These are phyloP conservation scores for Coemansia sp. DNA, from an alignment of 192 early-diverging fungal species.

Conservation along the genomic window DNA sequence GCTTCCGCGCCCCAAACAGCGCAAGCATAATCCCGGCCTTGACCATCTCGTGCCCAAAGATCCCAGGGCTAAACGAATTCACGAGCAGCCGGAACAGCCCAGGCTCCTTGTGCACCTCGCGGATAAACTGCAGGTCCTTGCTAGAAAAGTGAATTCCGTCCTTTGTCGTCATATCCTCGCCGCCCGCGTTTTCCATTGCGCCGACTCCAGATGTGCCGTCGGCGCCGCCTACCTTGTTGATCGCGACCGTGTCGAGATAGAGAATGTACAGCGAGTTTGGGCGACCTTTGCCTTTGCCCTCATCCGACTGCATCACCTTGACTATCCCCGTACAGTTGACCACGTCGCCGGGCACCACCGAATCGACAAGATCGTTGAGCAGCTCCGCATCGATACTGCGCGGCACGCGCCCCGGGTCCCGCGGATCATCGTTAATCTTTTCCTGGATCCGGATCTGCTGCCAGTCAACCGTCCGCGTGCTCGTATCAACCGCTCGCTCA, in stretches of 20 bases:
- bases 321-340: conserved; percentile 73
- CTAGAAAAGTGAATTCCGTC: conserved; percentile 67
- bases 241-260: conserved; percentile 68
- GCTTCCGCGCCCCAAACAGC: conserved; percentile 66
- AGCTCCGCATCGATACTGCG: conserved; percentile 78
- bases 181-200: conserved; percentile 1
- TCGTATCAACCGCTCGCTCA: conserved; percentile 48
- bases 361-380: conserved; percentile 71
- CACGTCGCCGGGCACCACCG: conserved; percentile 79
- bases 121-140: conserved; percentile 72
- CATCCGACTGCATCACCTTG: conserved; percentile 65
- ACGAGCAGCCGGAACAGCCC: conserved; percentile 71
- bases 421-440: conserved; percentile 68
- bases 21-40: conserved; percentile 80
- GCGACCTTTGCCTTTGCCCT: conserved; percentile 55
- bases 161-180: conserved; percentile 55
- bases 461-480: conserved; percentile 68
- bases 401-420: conserved; percentile 69
- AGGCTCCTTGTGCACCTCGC: conserved; percentile 58
- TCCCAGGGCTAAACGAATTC: conserved; percentile 75
- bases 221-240: conserved; percentile 58
- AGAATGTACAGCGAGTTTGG: conserved; percentile 68
- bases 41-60: conserved; percentile 83
- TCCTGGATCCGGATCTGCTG: conserved; percentile 83
- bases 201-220: background rate